Base-by-base conservation (phyloP, 164 flowering plant genomes). In the Amborella trichopoda region DNA sequence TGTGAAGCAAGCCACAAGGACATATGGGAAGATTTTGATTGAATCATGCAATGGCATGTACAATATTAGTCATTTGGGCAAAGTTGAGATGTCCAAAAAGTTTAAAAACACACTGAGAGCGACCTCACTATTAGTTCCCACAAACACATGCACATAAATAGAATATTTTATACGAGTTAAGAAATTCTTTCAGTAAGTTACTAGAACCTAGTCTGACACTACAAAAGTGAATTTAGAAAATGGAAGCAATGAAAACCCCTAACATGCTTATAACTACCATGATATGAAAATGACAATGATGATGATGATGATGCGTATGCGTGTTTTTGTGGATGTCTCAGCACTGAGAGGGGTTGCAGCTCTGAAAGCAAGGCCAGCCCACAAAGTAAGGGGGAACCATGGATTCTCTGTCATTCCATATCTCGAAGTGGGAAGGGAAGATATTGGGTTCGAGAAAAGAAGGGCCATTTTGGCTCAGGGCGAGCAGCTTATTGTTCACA, bases 281-380 rank as follows among this genome's bases (percentile, higher is more conserved):
- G 18, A 13, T 34, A 13, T 23, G 1, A 14, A 50, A 30, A 3
- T 18, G 5, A 3, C 1, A 39, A 17, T 27, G 5, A 14, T 49
- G 41, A 6, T 6, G 19, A 27, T 46, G 36, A 14, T 30, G 6
- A 28, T 10, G 18, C 21, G 20, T 28, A 28, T 20, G 28, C 32
- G 50, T 47, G 25, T 17, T 30, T 18, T n/a, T 30, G 9, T 30
- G 9, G 23, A 4, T 18, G 17, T 40, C 23, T 23, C 37, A 90
- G 98, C 98, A 48, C 46, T 90, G 46, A 79, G 68, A 66, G 98
- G 98, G 59, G 95, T 89, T 0, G 80, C 74, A 3, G 67, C 87
- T 2, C 83, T 90, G 0, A 80, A 73, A 62, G 79, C 72, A 58
- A 76, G 95, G 65, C 48, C 73, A 33, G 79, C 76, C 22, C 64